Evolutionary conservation across 768 basidiomycete species (phyloP).

Genomic region (Lactifluus rugatus): DNA sequence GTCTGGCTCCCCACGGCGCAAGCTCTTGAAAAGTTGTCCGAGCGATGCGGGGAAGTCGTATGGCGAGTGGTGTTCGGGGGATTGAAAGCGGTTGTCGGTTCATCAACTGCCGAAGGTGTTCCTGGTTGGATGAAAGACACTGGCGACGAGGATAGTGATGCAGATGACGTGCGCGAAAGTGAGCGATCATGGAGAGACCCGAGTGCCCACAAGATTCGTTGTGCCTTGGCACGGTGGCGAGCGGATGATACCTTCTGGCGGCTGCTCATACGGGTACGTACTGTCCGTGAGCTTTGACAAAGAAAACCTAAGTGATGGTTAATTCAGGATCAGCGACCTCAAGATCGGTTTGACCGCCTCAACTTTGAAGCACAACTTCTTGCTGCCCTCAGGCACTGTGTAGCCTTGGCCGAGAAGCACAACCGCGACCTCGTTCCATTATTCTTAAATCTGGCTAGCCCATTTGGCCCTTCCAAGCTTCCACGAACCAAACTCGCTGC

Average conservation of each 20-base stretch:
- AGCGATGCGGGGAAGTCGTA: constrained; percentile 54
- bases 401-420: constrained; percentile 73
- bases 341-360: constrained; percentile 57
- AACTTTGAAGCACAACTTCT: constrained; percentile 82
- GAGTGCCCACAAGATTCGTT: constrained; percentile 50
- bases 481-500: constrained; percentile 53
- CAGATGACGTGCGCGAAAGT: constrained; percentile 42
- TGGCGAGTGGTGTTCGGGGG: constrained; percentile 68
- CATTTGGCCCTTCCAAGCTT: constrained; percentile 34
- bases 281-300: background rate
- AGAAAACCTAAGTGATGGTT: background rate
- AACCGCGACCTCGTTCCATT: constrained; percentile 80
- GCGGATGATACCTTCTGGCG: constrained; percentile 24
- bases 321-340: constrained; percentile 30
- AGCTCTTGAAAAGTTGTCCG: constrained; percentile 45
- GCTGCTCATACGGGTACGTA: constrained; percentile 30
- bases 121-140: constrained; percentile 24
- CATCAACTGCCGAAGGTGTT: constrained; percentile 9
- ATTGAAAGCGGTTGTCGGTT: constrained; percentile 31
- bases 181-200: constrained; percentile 74
- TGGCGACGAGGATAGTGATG: constrained; percentile 21
- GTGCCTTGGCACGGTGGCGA: constrained; percentile 41
- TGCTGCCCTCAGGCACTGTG: constrained; percentile 52
- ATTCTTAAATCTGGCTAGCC: constrained; percentile 48
- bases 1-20: constrained; percentile 76